Base-by-base conservation (phyloP, 2,329 filamentous ascomycete genomes). In the Penicillium griseofulvum region DNA sequence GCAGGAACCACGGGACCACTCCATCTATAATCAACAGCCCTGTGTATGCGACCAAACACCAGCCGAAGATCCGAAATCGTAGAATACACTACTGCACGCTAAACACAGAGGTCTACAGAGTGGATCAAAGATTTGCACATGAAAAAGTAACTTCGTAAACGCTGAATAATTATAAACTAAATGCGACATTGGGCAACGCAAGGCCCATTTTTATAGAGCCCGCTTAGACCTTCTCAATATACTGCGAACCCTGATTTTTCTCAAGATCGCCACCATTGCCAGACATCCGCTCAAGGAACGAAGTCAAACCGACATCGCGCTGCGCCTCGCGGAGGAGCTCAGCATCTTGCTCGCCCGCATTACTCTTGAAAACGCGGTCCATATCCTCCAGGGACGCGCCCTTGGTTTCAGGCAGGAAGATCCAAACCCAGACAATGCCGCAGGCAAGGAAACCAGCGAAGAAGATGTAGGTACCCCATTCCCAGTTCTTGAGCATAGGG, bases 331-430 rank as follows among this genome's bases (percentile, higher is more conserved):
- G 61, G 26, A 66, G 60, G 12, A 67, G 51, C 10, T 62, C 63
- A 5, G 64, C 64, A 37, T 68, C 66, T 12, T 56, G 58, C 45
- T 64, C 64, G 1, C 65, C 72, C 8, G 67, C 66, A 9, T 69
- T 63, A 12, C 61, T 64, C 1, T 60, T 57, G 19, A 75, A 68
- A 24, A 74, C 70, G 5, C 56, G 72, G 61, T 84, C 81, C 64
- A 76, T 74, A 67, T 85, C 81, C 61, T 81, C 77, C 26, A 86
- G 78, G 52, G 79, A 74, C 59, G 75, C 76, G 74, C 81, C 80
- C 75, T 87, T 84, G 59, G 83, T 82, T 6, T 76, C 76, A 1
- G 81, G 85, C 66, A 87, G 76, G 60, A 62, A 68, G 52, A 67
- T 64, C 44, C 56, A 68, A 4, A 69, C 65, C 65, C 67, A 68